These are phyloP conservation scores for Phtheirospermum japonicum DNA, from an alignment of 257 asterid species.

Conservation along the genomic window DNA sequence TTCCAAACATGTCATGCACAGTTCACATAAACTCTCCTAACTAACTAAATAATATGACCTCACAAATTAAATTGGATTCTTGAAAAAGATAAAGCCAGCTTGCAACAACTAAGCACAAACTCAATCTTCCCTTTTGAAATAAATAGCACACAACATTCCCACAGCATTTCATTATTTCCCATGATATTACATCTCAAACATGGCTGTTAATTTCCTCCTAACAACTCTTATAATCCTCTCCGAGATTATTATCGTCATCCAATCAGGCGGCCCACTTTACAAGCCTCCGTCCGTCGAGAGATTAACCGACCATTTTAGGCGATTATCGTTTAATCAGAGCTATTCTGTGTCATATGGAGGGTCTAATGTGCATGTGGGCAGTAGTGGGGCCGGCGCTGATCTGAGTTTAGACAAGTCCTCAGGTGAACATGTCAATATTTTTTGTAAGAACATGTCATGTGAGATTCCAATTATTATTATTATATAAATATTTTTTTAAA, in stretches of 20 bases:
- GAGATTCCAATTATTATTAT: not conserved
- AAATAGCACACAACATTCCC: constrained; percentile 29
- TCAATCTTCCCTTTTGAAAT: constrained; percentile 29
- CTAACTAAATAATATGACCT: constrained; percentile 26
- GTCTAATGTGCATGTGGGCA: constrained; percentile 42
- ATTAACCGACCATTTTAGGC: constrained; percentile 45
- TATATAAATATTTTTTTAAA: not conserved
- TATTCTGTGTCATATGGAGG: constrained; percentile 58
- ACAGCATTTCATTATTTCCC: constrained; percentile 21
- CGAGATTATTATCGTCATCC: constrained; percentile 31
- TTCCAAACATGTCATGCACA: not conserved
- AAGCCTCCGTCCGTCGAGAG: constrained; percentile 67
- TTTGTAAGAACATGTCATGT: not conserved
- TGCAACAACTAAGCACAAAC: constrained; percentile 69
- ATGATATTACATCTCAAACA: constrained; percentile 16
- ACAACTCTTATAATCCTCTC: constrained; percentile 28
- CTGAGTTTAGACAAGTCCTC: constrained; percentile 63
- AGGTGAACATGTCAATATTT: constrained; percentile 36
- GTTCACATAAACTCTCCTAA: constrained; percentile 23
- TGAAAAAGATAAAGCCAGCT: constrained; percentile 51
- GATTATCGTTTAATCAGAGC: constrained; percentile 41
- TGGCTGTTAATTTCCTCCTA: constrained; percentile 33
- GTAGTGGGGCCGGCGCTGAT: constrained; percentile 59
- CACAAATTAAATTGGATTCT: constrained; percentile 35
- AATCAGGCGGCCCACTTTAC: constrained; percentile 55